Evolutionary conservation across 1,284 basidiomycete species (phyloP).

Genomic region (Lignosus rhinocerotis): DNA sequence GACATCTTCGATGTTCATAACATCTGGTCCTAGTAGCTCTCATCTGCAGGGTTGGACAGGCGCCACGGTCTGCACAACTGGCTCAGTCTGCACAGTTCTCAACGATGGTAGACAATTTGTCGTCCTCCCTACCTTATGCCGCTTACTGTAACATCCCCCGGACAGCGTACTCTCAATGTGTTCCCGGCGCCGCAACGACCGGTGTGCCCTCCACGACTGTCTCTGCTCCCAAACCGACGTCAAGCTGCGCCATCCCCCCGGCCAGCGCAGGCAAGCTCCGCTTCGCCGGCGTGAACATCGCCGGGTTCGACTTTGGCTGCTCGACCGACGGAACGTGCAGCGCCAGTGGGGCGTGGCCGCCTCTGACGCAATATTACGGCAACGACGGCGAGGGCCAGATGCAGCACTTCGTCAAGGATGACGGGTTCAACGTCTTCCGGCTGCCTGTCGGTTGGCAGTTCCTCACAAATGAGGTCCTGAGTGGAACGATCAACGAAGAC

Average conservation of each 20-base stretch:
- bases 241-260: conserved; percentile 18
- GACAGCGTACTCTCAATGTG: conserved; percentile 34
- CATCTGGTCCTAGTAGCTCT: background rate
- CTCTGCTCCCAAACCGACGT: conserved; percentile 9
- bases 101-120: conserved; percentile 25
- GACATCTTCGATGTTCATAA: background rate
- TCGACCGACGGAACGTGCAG: conserved; percentile 42
- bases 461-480: conserved; percentile 43
- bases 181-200: conserved; percentile 25
- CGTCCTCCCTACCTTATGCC: background rate
- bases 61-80: conserved; percentile 40
- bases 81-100: conserved; percentile 33
- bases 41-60: conserved; percentile 38
- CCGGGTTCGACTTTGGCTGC: conserved; percentile 52
- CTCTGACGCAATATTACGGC: conserved; percentile 45
- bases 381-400: conserved; percentile 52
- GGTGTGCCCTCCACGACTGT: background rate
- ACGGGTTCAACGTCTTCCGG: conserved; percentile 52
- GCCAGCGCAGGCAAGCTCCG: conserved; percentile 26
- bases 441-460: conserved; percentile 61
- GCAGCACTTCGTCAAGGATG: conserved; percentile 52
- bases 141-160: background rate
- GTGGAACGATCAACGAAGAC: conserved; percentile 43
- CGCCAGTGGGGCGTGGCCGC: conserved; percentile 44
- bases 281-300: conserved; percentile 43